Evolutionary conservation across 495 filamentous ascomycete species (phyloP).

Genomic region (Staphylotrichum longicolle): DNA sequence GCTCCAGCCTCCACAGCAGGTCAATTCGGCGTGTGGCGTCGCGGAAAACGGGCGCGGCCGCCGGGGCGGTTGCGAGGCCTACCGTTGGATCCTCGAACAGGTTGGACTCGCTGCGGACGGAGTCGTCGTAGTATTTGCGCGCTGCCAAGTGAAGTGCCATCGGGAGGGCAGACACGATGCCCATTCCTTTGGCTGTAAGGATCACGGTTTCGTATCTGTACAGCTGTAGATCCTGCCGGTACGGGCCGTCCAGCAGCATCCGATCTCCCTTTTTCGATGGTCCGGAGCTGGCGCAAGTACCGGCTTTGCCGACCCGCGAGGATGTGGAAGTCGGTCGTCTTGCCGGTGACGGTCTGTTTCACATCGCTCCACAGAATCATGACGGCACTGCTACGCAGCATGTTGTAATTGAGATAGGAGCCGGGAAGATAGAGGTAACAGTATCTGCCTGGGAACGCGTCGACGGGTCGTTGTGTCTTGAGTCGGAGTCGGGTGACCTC

Average conservation of each 20-base stretch:
- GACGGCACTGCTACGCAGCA: not conserved
- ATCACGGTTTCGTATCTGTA: slow-evolving; percentile 7
- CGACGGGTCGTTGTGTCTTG: slow-evolving; percentile 5
- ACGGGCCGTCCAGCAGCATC: slow-evolving; percentile 9
- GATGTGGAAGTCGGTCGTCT: slow-evolving; percentile 11
- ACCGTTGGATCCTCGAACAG: slow-evolving; percentile 5
- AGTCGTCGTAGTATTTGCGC: slow-evolving; percentile 12
- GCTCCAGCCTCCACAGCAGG: slow-evolving; percentile 12
- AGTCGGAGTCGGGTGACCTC: slow-evolving; percentile 12
- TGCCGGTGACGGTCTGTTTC: slow-evolving; percentile 6
- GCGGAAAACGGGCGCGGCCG: not conserved
- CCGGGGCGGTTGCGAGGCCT: not conserved
- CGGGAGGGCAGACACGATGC: slow-evolving; percentile 8
- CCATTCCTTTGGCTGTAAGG: slow-evolving; percentile 11
- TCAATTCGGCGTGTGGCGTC: slow-evolving; percentile 11
- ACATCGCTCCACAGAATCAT: slow-evolving; percentile 13
- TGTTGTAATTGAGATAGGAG: slow-evolving; percentile 13
- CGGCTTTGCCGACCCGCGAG: slow-evolving; percentile 5
- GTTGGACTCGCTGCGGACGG: slow-evolving; percentile 1
- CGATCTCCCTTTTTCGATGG: slow-evolving; percentile 5
- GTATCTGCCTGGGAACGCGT: slow-evolving; percentile 12
- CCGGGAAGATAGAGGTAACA: slow-evolving; percentile 10
- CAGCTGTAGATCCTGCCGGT: slow-evolving; percentile 5
- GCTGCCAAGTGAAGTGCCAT: slow-evolving; percentile 12
- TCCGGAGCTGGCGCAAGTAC: slow-evolving; percentile 10